phyloP scores from a whole-genome alignment of 2,329 filamentous ascomycete species.

The Cercospora zeina region DNA sequence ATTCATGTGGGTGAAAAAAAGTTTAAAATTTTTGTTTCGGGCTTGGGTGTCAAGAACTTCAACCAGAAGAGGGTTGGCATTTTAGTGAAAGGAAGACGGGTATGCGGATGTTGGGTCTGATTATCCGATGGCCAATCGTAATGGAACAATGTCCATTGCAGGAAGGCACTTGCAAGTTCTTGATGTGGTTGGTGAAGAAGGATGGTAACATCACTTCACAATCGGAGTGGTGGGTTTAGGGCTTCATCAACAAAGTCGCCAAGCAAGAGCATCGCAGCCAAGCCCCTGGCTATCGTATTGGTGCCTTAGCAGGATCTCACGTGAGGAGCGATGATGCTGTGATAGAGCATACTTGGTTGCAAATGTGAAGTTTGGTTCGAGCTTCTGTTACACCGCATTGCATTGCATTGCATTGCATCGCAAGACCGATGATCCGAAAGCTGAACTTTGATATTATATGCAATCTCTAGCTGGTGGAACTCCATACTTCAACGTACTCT shows the following conservation, averaged over 20 bases:
- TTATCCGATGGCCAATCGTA: too few relatives aligned
- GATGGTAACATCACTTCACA: background rate
- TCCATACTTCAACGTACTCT: background rate
- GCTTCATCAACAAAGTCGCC: background rate
- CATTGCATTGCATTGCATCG: background rate
- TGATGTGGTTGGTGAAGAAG: background rate
- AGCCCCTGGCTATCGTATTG: background rate
- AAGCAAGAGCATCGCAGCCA: background rate
- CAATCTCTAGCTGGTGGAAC: background rate
- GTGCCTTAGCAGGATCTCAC: conserved; percentile 3
- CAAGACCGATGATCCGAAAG: background rate
- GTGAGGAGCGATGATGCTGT: background rate
- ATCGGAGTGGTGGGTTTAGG: background rate
- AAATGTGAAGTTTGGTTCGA: background rate
- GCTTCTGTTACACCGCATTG: background rate
- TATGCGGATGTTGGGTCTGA: too few relatives aligned
- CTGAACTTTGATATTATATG: background rate
- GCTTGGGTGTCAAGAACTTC: background rate
- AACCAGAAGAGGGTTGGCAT: background rate
- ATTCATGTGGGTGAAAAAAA: background rate
- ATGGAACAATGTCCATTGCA: too few relatives aligned
- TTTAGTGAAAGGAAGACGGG: too few relatives aligned
- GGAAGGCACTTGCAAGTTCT: too few relatives aligned
- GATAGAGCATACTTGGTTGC: background rate
- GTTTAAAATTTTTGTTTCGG: background rate